Base-by-base conservation (phyloP, 2,329 filamentous ascomycete genomes). In the Penicillium sp. region DNA sequence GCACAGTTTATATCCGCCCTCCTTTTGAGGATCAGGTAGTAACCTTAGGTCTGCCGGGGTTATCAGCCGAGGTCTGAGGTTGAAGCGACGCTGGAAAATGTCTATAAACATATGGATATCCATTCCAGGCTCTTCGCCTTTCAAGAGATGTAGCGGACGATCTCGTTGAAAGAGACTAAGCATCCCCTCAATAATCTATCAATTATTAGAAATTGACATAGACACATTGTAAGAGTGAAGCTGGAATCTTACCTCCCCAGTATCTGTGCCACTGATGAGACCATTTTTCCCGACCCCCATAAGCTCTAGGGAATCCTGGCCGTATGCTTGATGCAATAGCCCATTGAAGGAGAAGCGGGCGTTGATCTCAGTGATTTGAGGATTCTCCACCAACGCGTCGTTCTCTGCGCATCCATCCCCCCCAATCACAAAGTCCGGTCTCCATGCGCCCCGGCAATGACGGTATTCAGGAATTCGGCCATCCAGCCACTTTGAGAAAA, bases 301-400 rank as follows among this genome's bases (percentile, higher is more conserved):
- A 14, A 49, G 36, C 1, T 40, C 9, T 2, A 64, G 23, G 1
- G 55, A 54, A 13, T 51, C n/a, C 3, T 64, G 58, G 0, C 54
- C 60, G 32, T 36, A 53, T 0, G 47, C 48, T 2, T 5, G 23
- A 7, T 47, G 29, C 38, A 66, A 47, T 7, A 60, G 54, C 0
- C 64, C 64, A 46, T 68, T 68, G 27, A 49, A 63, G 1, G 42
- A 59, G 35, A 69, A 67, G 1, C 66, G 61, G 1, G 62, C 61
- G 16, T 68, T 67, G 11, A 69, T 69, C 36, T 69, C 65, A 16
- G 57, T 64, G 14, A 69, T 57, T 1, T 55, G 53, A 26, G 59
- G 62, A 4, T 9, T 32, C 14, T 50, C 47, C 19, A 16, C n/a
- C 14, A 9, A 13, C 39, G 11, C 19, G 8, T 7, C 8, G 8